A percentile compares a stretch with the other conserved stretches of the same genome.
These are phyloP conservation scores for Arthrobotrys pseudoclavata DNA, from an alignment of 2,329 filamentous ascomycete genomes.

Conservation along the genomic window DNA sequence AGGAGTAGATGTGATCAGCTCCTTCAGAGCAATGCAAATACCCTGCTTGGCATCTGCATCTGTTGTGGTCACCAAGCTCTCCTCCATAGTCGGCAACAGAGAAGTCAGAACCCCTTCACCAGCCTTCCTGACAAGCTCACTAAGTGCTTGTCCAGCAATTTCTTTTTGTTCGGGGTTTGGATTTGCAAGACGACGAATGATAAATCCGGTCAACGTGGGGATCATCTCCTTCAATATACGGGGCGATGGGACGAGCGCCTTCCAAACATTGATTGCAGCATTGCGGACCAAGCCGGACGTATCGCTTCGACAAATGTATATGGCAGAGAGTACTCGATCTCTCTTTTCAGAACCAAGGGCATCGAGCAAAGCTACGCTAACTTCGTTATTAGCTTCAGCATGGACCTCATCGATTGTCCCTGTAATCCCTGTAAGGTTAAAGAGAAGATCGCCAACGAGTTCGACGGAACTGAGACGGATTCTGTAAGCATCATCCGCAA, in stretches of 20 bases:
- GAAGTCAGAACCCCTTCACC: slow-evolving; percentile 92
- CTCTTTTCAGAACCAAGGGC: slow-evolving; percentile 95
- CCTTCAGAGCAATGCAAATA: slow-evolving; percentile 94
- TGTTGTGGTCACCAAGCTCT: slow-evolving; percentile 86
- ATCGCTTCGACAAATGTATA: slow-evolving; percentile 98
- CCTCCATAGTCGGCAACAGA: slow-evolving; percentile 89
- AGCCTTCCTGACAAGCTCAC: slow-evolving; percentile 95
- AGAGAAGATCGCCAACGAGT: slow-evolving; percentile 93
- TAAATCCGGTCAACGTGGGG: slow-evolving; percentile 91
- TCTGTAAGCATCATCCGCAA: slow-evolving; percentile 97
- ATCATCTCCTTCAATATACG: slow-evolving; percentile 94
- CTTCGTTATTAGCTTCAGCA: slow-evolving; percentile 78
- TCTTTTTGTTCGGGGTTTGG: slow-evolving; percentile 99
- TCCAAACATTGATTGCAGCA: slow-evolving; percentile 94
- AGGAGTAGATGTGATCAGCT: slow-evolving; percentile 90
- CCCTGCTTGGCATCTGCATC: slow-evolving; percentile 95
- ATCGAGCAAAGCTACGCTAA: slow-evolving; percentile 91
- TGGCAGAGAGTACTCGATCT: slow-evolving; percentile 95
- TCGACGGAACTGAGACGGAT: slow-evolving; percentile 99
- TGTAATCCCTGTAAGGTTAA: slow-evolving; percentile 96
- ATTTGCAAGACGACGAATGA: slow-evolving; percentile 92
- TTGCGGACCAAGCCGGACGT: slow-evolving; percentile 91
- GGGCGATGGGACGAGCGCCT: slow-evolving; percentile 91
- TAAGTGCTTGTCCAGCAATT: slow-evolving; percentile 95
- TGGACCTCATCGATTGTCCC: slow-evolving; percentile 79